phyloP scores from a whole-genome alignment of 1,139 yeast genomes.

The Geotrichum carabidarum region DNA sequence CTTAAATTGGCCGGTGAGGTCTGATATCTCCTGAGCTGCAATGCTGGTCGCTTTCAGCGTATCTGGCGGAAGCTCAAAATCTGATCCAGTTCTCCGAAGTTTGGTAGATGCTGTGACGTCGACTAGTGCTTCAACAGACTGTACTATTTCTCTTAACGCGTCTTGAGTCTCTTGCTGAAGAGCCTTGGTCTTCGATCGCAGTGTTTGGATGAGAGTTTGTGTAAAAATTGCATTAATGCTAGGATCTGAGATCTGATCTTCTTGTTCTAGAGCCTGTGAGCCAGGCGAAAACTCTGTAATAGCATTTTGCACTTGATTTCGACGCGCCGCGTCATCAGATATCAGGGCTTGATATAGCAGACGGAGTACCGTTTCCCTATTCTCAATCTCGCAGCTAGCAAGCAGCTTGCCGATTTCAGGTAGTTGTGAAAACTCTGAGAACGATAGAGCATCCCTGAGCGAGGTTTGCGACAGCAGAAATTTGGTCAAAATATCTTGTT shows the following conservation, averaged over 20 bases:
- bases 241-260: constrained; percentile 10
- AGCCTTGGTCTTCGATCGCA: constrained; percentile 3
- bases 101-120: constrained; percentile 2
- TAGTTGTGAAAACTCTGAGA: constrained; percentile 21
- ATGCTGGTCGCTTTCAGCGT: not conserved
- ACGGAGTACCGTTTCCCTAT: constrained; percentile 5
- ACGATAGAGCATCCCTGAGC: constrained; percentile 21
- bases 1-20: not conserved
- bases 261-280: not conserved
- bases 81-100: not conserved
- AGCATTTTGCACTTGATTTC: constrained; percentile 15
- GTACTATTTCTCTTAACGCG: constrained; percentile 4
- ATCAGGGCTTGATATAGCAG: constrained; percentile 20
- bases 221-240: constrained; percentile 14
- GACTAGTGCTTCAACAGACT: not conserved
- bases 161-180: constrained; percentile 4
- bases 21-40: constrained; percentile 3
- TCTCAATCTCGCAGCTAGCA: constrained; percentile 3
- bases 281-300: constrained; percentile 17
- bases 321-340: constrained; percentile 20
- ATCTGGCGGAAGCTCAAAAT: not conserved
- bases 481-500: constrained; percentile 20
- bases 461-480: constrained; percentile 26
- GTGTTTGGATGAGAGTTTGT: constrained; percentile 12
- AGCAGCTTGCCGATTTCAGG: constrained; percentile 15